Base-by-base conservation (phyloP, 2,329 filamentous ascomycete genomes). In the Aspergillus cejpii region DNA sequence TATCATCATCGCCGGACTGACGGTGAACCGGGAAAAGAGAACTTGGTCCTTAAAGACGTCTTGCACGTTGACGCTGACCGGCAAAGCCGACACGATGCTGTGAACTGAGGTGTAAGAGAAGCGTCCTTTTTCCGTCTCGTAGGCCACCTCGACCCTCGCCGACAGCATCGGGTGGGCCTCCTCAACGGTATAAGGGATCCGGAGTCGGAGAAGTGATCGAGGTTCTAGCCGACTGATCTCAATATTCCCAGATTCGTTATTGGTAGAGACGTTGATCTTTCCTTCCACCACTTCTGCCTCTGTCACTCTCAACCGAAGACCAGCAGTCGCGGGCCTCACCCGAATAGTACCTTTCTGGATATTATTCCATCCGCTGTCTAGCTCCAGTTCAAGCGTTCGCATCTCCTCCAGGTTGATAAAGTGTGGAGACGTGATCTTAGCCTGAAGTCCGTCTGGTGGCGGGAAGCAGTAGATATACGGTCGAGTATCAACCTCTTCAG, bases 1-100 rank as follows among this genome's bases (percentile, higher is more conserved):
- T 23, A 84, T 82, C 19, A 78, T 65, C 44, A 77, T 87, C 1
- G 87, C 84, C 0, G 90, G 89, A 10, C 87, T 89, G 41, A 98
- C 84, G 11, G 87, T 94, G 63, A 98, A 98, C 7, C 84, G 84
- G 0, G 90, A 96, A 60, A 92, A 92, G 0, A 97, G 74, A 0
- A 80, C 76, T 6, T 81, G 72, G 51, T 87, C 81, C 62, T 95
- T 94, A 73, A 97, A 97, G 21, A 94, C 80, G 56, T 98, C 92
- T 58, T 97, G 90, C 5, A 98, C 92, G 53, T 97, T 97, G 50
- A 98, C 92, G 2, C 91, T 90, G 3, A 98, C 75, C 0, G 88
- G 87, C 3, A 98, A 73, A 1, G 85, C 78, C 1, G 92, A 84
- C 2, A 83, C 77, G 15, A 94, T 74, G 3, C 75, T 78, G 15